Conservation (phyloP, 2,329 filamentous ascomycete species). For the Aspergillus quadricinctus region DNA sequence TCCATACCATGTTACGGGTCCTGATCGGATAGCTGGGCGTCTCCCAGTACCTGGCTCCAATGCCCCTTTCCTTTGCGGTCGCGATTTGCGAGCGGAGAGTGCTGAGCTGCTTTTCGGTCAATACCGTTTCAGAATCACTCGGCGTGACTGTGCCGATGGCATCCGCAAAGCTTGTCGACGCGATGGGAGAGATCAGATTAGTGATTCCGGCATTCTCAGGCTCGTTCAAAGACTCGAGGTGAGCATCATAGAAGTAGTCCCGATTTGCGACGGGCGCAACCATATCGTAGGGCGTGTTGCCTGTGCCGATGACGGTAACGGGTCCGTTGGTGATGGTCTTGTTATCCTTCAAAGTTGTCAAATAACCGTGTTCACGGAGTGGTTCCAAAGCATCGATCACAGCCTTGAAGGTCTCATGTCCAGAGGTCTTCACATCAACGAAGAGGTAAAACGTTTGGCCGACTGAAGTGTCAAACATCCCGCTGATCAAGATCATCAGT, state of each 20-base stretch:
- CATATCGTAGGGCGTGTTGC: constrained; percentile 49
- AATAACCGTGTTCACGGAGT: constrained; percentile 49
- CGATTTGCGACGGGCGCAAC: constrained; percentile 44
- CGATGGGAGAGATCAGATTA: constrained; percentile 49
- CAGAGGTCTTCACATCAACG: constrained; percentile 60
- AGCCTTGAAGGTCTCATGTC: constrained; percentile 51
- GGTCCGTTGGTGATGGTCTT: constrained; percentile 45
- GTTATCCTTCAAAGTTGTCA: constrained; percentile 49
- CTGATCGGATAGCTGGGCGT: constrained; percentile 57
- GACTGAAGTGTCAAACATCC: constrained; percentile 55
- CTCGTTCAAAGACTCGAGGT: constrained; percentile 43
- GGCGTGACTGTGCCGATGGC: constrained; percentile 37
- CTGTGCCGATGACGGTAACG: constrained; percentile 61
- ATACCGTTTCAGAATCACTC: constrained; percentile 29
- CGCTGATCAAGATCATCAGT: constrained; percentile 28
- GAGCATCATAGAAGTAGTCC: constrained; percentile 60
- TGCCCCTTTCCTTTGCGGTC: constrained; percentile 53
- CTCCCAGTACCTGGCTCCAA: constrained; percentile 60
- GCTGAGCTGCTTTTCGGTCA: constrained; percentile 43
- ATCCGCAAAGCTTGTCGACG: constrained; percentile 48
- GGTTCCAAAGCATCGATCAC: constrained; percentile 56
- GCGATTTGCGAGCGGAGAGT: constrained; percentile 50
- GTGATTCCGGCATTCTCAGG: constrained; percentile 44
- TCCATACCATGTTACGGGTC: constrained; percentile 57
- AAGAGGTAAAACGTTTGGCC: constrained; percentile 61